Percentiles rank a stretch among this genome's conserved stretches.
These are phyloP conservation scores for Sugiyamaella novakii DNA, from an alignment of 1,139 yeast genomes.

Conservation along the genomic window DNA sequence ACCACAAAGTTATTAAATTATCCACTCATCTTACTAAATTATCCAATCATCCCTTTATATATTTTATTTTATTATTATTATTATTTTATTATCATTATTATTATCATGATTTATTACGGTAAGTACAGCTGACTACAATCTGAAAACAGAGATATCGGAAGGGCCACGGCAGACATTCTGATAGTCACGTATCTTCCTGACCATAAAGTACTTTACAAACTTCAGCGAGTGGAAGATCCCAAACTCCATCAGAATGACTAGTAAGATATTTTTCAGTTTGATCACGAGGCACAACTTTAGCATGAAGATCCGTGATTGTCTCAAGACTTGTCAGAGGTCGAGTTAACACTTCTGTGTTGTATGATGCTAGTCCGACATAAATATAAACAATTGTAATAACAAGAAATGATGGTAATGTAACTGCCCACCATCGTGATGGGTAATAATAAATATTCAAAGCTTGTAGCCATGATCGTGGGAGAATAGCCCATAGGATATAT, in stretches of 20 bases:
- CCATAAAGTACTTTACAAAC: constrained; percentile 70
- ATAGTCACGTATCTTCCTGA: neutral
- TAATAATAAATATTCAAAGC: constrained; percentile 64
- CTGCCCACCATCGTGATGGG: constrained; percentile 88
- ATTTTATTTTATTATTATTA: constrained; percentile 11
- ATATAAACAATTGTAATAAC: constrained; percentile 70
- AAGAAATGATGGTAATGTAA: constrained; percentile 70
- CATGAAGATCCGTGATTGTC: constrained; percentile 68
- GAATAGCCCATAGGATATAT: constrained; percentile 70
- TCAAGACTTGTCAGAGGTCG: constrained; percentile 58
- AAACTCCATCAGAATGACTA: constrained; percentile 73
- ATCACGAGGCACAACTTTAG: constrained; percentile 49
- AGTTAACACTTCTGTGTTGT: constrained; percentile 74
- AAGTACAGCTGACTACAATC: too few relatives aligned
- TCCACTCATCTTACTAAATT: neutral
- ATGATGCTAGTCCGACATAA: constrained; percentile 68
- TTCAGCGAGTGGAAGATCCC: constrained; percentile 74
- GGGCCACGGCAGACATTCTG: constrained; percentile 3
- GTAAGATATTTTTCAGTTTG: constrained; percentile 44
- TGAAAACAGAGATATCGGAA: too few relatives aligned
- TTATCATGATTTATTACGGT: neutral
- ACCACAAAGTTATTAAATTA: constrained; percentile 26
- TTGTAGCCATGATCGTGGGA: constrained; percentile 60
- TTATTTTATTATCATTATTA: constrained; percentile 8
- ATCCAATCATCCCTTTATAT: constrained; percentile 2